Percentiles rank a stretch among this genome's conserved stretches.
phyloP scores from a whole-genome alignment of 306 rosid species.

The Citrullus colocynthis region DNA sequence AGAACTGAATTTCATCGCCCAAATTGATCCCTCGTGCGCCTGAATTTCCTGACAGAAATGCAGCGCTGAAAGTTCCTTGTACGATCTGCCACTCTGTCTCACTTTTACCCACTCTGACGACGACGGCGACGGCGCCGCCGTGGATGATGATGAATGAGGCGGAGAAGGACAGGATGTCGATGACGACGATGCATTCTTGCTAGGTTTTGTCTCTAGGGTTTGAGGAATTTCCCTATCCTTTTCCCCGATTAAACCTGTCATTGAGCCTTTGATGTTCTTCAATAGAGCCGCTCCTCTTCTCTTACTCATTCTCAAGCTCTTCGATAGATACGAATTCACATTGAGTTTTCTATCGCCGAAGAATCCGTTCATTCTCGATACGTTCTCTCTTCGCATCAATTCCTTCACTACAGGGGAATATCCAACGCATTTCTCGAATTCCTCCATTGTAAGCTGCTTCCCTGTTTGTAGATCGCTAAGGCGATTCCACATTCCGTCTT shows the following conservation, averaged over 20 bases:
- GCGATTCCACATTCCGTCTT: slow-evolving; percentile 71
- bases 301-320: slow-evolving; percentile 62
- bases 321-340: slow-evolving; percentile 25
- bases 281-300: slow-evolving; percentile 53
- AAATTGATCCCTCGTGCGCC: slow-evolving; percentile 92
- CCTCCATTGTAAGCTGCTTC: slow-evolving; percentile 72
- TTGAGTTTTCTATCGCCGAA: slow-evolving; percentile 23
- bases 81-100: slow-evolving; percentile 48
- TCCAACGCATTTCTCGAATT: slow-evolving; percentile 59
- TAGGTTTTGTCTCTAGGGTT: slow-evolving; percentile 13
- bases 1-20: slow-evolving; percentile 55
- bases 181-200: slow-evolving; percentile 15
- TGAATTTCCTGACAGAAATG: slow-evolving; percentile 74
- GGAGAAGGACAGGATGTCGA: neutral
- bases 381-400: slow-evolving; percentile 46
- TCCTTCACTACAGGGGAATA: slow-evolving; percentile 56
- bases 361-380: neutral
- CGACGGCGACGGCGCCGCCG: neutral
- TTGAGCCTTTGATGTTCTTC: slow-evolving; percentile 55
- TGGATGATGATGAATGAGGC: neutral
- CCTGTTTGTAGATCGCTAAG: slow-evolving; percentile 72
- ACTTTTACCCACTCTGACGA: slow-evolving; percentile 57
- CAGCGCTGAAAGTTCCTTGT: slow-evolving; percentile 65
- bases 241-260: slow-evolving; percentile 50
- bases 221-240: slow-evolving; percentile 26